Percentiles rank a stretch among this genome's conserved stretches.
Evolutionary conservation across 192 early-diverging fungal species (phyloP).

Genomic region (Coemansia sp.): DNA sequence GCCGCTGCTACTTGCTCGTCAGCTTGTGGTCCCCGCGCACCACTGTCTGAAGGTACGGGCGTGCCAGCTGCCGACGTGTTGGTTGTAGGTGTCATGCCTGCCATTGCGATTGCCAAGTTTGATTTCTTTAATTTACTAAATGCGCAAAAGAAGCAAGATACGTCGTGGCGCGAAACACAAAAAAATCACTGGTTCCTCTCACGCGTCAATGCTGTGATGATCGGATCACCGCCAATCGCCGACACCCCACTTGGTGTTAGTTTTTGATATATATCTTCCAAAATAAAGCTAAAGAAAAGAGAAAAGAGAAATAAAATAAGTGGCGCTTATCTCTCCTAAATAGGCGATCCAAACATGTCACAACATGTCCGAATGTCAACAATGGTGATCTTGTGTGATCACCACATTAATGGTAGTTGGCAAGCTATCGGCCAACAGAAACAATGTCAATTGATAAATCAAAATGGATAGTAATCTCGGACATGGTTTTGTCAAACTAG

Average conservation of each 20-base stretch:
- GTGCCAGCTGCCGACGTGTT: constrained; percentile 47
- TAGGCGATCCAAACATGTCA: too few species aligned
- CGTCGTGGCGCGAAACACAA: neutral
- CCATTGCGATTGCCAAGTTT: neutral
- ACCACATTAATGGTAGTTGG: too few species aligned
- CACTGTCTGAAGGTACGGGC: constrained; percentile 40
- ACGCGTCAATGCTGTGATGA: neutral
- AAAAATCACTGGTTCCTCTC: neutral
- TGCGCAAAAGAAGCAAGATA: neutral
- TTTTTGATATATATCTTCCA: too few species aligned
- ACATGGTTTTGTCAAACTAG: neutral
- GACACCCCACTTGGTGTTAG: neutral
- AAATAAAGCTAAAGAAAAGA: too few species aligned
- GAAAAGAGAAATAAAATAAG: too few species aligned
- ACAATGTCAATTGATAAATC: neutral
- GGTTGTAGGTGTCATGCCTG: constrained; percentile 34
- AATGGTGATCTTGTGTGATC: too few species aligned
- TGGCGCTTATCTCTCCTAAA: too few species aligned
- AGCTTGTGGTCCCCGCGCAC: constrained; percentile 12
- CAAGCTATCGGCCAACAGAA: too few species aligned
- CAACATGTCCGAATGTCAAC: too few species aligned
- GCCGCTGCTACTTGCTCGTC: constrained; percentile 48
- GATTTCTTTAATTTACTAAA: neutral
- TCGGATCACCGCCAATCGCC: neutral
- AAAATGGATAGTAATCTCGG: neutral